Evolutionary conservation across 148 eudicot genomes (phyloP).

Genomic region (Spergularia marina): DNA sequence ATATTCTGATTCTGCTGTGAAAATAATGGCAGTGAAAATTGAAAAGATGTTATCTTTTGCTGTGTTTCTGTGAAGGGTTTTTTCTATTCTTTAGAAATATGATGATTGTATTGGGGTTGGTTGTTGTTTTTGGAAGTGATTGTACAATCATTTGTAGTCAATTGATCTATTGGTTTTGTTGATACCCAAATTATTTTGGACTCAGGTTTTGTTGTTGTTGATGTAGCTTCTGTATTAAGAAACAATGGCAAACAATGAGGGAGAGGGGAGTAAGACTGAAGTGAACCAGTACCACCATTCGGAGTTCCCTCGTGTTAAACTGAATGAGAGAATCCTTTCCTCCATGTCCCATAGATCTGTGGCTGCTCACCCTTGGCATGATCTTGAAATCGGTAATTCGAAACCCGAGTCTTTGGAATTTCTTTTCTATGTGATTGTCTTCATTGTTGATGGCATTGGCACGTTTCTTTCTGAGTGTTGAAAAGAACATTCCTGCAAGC

Average conservation of each 20-base stretch:
- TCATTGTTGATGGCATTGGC: background rate
- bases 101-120: too few relatives aligned
- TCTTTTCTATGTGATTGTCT: background rate
- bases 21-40: too few relatives aligned
- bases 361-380: constrained; percentile 99
- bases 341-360: constrained; percentile 77
- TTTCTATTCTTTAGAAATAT: too few relatives aligned
- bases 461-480: background rate
- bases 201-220: background rate
- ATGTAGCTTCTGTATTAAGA: background rate
- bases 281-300: constrained; percentile 14
- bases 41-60: too few relatives aligned
- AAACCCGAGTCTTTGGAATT: background rate
- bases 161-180: background rate
- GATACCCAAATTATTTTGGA: background rate
- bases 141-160: background rate
- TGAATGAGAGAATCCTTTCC: constrained; percentile 86
- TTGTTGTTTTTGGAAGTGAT: too few relatives aligned
- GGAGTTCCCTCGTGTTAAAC: constrained; percentile 40
- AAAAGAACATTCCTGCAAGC: background rate
- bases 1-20: too few relatives aligned
- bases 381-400: constrained; percentile 69
- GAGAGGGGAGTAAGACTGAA: constrained; percentile 35
- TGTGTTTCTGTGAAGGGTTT: too few relatives aligned
- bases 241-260: constrained; percentile 52